These are phyloP conservation scores for Alternaria ventricosa DNA, from an alignment of 2,329 filamentous ascomycete genomes.

Conservation along the genomic window DNA sequence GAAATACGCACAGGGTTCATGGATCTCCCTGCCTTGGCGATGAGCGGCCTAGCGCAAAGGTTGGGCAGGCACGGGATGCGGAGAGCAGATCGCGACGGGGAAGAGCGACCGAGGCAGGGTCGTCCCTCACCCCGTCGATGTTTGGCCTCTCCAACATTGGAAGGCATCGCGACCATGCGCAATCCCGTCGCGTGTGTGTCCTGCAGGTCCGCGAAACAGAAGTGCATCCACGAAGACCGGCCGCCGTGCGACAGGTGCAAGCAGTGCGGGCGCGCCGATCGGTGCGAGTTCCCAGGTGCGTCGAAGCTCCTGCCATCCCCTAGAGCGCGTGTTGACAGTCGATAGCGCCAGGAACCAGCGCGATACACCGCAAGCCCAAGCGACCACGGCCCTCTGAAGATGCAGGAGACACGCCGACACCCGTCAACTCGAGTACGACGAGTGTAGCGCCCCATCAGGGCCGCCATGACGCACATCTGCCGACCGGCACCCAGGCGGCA, in stretches of 20 bases:
- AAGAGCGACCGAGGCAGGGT: not conserved
- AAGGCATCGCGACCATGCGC: constrained; percentile 34
- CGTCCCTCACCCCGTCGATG: not conserved
- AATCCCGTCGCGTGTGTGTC: constrained; percentile 50
- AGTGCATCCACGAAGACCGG: constrained; percentile 49
- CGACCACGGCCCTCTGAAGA: constrained; percentile 41
- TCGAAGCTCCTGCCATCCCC: not conserved
- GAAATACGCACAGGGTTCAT: not conserved
- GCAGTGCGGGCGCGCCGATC: constrained; percentile 37
- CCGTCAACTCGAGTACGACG: constrained; percentile 2
- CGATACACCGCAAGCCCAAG: constrained; percentile 48
- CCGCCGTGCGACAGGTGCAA: constrained; percentile 50
- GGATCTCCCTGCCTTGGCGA: not conserved
- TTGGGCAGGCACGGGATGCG: constrained; percentile 4
- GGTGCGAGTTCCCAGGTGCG: constrained; percentile 32
- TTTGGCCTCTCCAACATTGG: not conserved
- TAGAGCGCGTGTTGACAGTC: not conserved
- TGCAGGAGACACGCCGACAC: constrained; percentile 25
- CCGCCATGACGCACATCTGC: constrained; percentile 31
- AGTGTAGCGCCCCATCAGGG: constrained; percentile 19
- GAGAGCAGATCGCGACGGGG: constrained; percentile 4
- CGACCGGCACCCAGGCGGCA: constrained; percentile 34
- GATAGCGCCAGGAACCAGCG: constrained; percentile 47
- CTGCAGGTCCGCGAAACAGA: constrained; percentile 49
- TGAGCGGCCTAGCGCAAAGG: not conserved